Evolutionary conservation across 2,329 filamentous ascomycete species (phyloP), one percentile per base, ranked within the genome.

Genomic region (Penicillium verrucosum): DNA sequence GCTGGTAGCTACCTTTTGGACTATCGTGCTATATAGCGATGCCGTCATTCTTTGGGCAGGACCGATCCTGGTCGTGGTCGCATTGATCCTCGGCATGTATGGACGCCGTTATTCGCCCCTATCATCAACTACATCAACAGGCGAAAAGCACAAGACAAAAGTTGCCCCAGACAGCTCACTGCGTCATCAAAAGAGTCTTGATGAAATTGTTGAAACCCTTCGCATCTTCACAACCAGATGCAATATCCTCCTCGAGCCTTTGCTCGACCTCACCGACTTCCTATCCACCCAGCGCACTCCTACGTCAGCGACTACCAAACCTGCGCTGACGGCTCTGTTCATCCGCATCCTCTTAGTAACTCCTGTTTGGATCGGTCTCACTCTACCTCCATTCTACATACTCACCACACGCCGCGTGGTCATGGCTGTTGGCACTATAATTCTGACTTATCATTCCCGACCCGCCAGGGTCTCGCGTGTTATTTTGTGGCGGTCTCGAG

Each of bases 131-230:
- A 87, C 88, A 14, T 91, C 89, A 83, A 86, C 83, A 0, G 84
- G 83, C 6, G 84, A 87, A 70, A 88, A 84, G 68, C 82, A 82
- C 53, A 82, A 79, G 58, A 78, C 78, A 34, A 75, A 76, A 18
- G 73, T 59, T 16, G 56, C 74, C 2, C 78, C 80, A 9, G 89
- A 91, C 66, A 84, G 82, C 7, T 86, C 82, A 59, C 88, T 87
- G 41, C 87, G 88, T 58, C 90, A 94, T 67, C 90, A 96, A 68
- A 97, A 97, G 79, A 97, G 92, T 49, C 77, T 99, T 51, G 94
- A 99, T 72, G 94, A 99, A 77, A 99, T 99, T 59, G 89, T 99
- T 55, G 92, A 97, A 66, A 96, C 90, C 0, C 78, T 99, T 43
- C 91, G 92, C 72, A 86, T 92, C 63, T 90, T 99, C 65, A 97